These are phyloP conservation scores for Papiliotrema fonsecae DNA, from an alignment of 1,284 basidiomycete species.

Conservation along the genomic window DNA sequence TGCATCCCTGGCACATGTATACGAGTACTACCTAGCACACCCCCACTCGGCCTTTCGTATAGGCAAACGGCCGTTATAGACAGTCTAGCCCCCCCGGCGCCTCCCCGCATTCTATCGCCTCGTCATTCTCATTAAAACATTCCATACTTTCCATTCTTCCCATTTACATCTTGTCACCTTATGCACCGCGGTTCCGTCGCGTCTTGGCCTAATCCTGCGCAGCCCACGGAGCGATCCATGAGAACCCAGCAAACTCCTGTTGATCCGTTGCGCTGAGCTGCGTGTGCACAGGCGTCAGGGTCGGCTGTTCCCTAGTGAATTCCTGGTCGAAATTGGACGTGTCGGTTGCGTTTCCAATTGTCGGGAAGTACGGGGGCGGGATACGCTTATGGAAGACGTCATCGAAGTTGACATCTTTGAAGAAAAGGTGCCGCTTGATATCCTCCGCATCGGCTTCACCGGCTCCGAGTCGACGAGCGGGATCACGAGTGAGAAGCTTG, in stretches of 20 bases:
- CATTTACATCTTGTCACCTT: background rate
- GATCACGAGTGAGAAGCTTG: slow-evolving; percentile 90
- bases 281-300: slow-evolving; percentile 93
- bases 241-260: slow-evolving; percentile 92
- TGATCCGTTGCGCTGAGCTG: slow-evolving; percentile 91
- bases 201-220: slow-evolving; percentile 1
- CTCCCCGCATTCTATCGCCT: too few species aligned
- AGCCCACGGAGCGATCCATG: slow-evolving; percentile 55
- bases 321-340: slow-evolving; percentile 85
- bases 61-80: too few species aligned
- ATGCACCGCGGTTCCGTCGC: background rate
- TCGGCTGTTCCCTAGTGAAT: slow-evolving; percentile 95
- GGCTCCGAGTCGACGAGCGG: slow-evolving; percentile 88
- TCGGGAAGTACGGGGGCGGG: slow-evolving; percentile 95
- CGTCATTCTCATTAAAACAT: too few species aligned
- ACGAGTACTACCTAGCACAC: too few species aligned
- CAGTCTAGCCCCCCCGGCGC: too few species aligned
- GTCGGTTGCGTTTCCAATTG: slow-evolving; percentile 62
- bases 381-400: slow-evolving; percentile 94
- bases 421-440: slow-evolving; percentile 97
- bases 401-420: slow-evolving; percentile 95
- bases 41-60: too few species aligned
- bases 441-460: slow-evolving; percentile 90
- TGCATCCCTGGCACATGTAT: too few species aligned
- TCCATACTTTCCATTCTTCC: slow-evolving; percentile 2